Conservation (phyloP, 345 rosid species). For the Camelina sativa region DNA sequence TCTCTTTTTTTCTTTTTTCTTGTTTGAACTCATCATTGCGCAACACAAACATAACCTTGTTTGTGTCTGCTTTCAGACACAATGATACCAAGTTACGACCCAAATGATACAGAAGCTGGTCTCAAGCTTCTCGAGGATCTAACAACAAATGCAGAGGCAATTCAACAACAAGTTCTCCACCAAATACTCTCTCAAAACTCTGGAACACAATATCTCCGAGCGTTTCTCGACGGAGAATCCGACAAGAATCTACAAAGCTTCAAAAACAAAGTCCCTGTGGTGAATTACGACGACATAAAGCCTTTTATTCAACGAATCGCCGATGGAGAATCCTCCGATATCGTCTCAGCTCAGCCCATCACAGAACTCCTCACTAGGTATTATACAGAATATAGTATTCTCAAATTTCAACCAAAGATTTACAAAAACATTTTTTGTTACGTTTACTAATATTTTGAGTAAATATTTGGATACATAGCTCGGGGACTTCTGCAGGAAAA, state of each 20-base stretch:
- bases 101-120: conserved; percentile 73
- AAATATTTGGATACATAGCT: conserved; percentile 56
- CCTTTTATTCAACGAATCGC: conserved; percentile 75
- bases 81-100: conserved; percentile 77
- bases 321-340: conserved; percentile 67
- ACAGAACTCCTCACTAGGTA: conserved; percentile 92
- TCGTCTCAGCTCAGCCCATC: conserved; percentile 78
- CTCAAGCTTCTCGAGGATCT: conserved; percentile 73
- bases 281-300: conserved; percentile 80
- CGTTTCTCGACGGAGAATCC: conserved; percentile 54
- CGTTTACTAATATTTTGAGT: conserved; percentile 13
- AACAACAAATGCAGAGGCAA: conserved; percentile 62
- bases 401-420: not conserved
- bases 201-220: conserved; percentile 63
- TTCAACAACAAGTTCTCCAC: conserved; percentile 61
- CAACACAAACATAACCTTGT: conserved; percentile 29
- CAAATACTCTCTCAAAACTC: conserved; percentile 66
- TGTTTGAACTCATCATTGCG: conserved; percentile 36
- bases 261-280: conserved; percentile 76
- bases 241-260: conserved; percentile 54
- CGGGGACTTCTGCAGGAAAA: conserved; percentile 92
- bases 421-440: conserved; percentile 10
- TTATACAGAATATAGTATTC: not conserved
- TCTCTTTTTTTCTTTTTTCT: not conserved
- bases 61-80: conserved; percentile 42